phyloP scores from a whole-genome alignment of 768 basidiomycete species.

The Macrolepiota albuminosa region DNA sequence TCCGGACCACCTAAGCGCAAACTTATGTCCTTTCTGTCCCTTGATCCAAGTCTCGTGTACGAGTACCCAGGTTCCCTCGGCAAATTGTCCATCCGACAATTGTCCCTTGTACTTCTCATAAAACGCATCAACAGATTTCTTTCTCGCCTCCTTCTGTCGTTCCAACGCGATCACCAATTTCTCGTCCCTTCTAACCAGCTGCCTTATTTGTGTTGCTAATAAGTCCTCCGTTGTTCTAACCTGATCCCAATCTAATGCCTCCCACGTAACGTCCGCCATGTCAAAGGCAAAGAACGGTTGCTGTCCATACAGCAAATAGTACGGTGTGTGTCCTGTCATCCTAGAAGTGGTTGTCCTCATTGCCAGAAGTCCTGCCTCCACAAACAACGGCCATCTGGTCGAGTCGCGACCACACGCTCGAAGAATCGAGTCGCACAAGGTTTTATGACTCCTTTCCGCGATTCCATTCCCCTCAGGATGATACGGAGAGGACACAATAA shows the following conservation, averaged over 20 bases:
- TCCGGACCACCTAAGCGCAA: neutral
- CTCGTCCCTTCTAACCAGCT: neutral
- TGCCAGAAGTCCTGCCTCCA: neutral
- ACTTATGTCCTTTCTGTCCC: too few relatives aligned
- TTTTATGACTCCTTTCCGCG: too few relatives aligned
- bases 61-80: neutral
- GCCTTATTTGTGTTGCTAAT: neutral
- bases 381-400: neutral
- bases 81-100: neutral
- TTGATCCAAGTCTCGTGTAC: neutral
- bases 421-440: too few relatives aligned
- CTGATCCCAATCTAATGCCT: neutral
- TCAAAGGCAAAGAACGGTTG: neutral
- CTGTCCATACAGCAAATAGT: neutral
- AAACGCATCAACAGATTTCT: neutral
- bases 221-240: neutral
- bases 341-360: too few relatives aligned
- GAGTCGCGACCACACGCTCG: neutral
- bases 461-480: too few relatives aligned
- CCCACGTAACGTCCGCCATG: neutral
- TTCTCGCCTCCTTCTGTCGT: neutral
- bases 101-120: neutral
- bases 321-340: neutral
- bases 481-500: too few relatives aligned
- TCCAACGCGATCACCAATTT: neutral